Base-by-base conservation (phyloP, 1,139 yeast species). In the Candida pseudoviswanathii region DNA sequence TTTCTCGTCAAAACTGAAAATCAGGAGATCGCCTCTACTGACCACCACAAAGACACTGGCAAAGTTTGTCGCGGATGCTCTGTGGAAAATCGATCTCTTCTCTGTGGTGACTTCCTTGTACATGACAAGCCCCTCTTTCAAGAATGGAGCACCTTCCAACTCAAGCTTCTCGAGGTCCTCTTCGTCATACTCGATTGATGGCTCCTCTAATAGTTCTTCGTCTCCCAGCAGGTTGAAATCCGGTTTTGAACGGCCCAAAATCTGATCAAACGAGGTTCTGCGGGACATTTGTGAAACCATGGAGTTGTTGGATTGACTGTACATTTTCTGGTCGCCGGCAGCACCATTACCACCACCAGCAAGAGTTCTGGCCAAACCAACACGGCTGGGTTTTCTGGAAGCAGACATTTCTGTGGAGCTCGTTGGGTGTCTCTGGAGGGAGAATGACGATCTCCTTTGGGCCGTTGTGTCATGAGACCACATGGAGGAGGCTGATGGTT, bases 81-180 rank as follows among this genome's bases (percentile, higher is more conserved):
- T 52, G 26, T 56, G 51, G 49, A 67, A 65, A 46, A 65, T 59
- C 11, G 67, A 62, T 57, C 54, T 11, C 57, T 50, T 24, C 56
- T 43, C 4, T 58, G 50, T 32, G 64, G 59, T 34, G 46, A n/a
- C 10, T 33, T 36, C 27, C 24, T 22, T 36, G 8, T 36, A 73
- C 57, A 81, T 77, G 54, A 86, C 71, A 43, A 87, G 65, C 0
- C 96, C 95, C 67, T 88, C 95, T 61, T 87, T 86, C 51, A 85
- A 79, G 80, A 89, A 87, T 1, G 95, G 95, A 1, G 92, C 82
- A 0, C 94, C 95, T 47, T 78, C 77, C 42, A 84, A 72, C 56
- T 84, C 89, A 54, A 87, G 69, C 33, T 78, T 77, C 55, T 81
- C 8, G 11, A 33, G 21, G 11, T 33, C 39, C 8, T 36, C 39